phyloP scores from a whole-genome alignment of 176 grass and related monocot genomes.

The Aegilops sharonensis region DNA sequence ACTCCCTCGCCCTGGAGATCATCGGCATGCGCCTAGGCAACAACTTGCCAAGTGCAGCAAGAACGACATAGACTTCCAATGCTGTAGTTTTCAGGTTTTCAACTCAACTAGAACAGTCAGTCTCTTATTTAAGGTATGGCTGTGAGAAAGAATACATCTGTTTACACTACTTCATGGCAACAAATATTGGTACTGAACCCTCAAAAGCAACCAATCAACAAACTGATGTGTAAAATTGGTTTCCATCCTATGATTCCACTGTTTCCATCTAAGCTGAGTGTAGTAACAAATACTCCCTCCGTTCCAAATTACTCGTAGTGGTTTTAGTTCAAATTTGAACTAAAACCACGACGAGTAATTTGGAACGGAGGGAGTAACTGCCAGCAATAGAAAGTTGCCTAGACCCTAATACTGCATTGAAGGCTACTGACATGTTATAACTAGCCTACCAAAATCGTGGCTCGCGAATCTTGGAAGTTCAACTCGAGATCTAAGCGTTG shows the following conservation, averaged over 20 bases:
- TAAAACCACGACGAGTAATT: too few species aligned
- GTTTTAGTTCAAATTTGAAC: too few species aligned
- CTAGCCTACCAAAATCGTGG: constrained; percentile 18
- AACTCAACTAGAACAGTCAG: too few species aligned
- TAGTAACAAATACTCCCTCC: not conserved
- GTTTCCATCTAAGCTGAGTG: constrained; percentile 10
- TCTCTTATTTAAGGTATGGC: too few species aligned
- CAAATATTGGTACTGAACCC: not conserved
- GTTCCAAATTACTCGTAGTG: too few species aligned
- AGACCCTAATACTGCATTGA: not conserved
- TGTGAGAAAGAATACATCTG: too few species aligned
- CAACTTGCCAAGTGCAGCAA: not conserved
- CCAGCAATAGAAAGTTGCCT: not conserved
- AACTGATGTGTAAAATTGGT: not conserved
- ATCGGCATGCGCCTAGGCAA: not conserved
- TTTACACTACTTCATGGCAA: not conserved
- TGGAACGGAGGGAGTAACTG: not conserved
- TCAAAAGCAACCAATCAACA: constrained; percentile 12
- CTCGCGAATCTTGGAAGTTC: not conserved
- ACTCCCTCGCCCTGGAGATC: not conserved
- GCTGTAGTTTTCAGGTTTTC: too few species aligned
- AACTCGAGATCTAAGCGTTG: constrained; percentile 5
- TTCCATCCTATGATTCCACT: not conserved
- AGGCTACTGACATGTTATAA: not conserved
- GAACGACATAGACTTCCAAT: not conserved